Evolutionary conservation across 805 yeast species (phyloP).

Genomic region (Wickerhamomyces alni): DNA sequence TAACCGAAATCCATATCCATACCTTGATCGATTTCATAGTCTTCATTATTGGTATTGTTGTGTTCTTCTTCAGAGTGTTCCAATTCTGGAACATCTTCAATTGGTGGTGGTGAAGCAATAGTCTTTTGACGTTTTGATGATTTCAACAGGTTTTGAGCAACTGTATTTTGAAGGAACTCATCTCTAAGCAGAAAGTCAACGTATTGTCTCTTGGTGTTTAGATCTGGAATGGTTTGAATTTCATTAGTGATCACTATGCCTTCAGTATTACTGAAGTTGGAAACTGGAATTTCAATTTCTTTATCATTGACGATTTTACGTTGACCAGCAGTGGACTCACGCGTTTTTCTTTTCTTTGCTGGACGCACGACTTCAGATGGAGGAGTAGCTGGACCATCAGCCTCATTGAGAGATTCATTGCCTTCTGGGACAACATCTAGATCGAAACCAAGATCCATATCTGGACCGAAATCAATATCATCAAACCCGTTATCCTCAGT

Average conservation of each 20-base stretch:
- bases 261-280: conserved; percentile 13
- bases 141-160: conserved; percentile 11
- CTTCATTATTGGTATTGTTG: conserved; percentile 3
- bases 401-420: conserved; percentile 17
- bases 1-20: conserved; percentile 27
- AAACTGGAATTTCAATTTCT: conserved; percentile 20
- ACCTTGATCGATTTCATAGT: conserved; percentile 7
- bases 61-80: conserved; percentile 12
- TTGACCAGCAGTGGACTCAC: conserved; percentile 12
- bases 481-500: conserved; percentile 2
- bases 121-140: conserved; percentile 18
- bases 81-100: conserved; percentile 16
- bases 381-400: conserved; percentile 4
- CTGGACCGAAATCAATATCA: conserved; percentile 5
- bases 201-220: conserved; percentile 14
- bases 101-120: conserved; percentile 8
- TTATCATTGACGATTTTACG: conserved; percentile 19
- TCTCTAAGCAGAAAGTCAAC: conserved; percentile 13
- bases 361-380: conserved; percentile 2
- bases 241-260: conserved; percentile 3
- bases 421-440: conserved; percentile 16
- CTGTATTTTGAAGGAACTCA: conserved; percentile 11
- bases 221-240: conserved; percentile 2
- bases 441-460: conserved; percentile 9
- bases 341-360: conserved; percentile 8